Base-by-base conservation (phyloP, 31 red algal species). In the Odonthalia washingtoniensis region DNA sequence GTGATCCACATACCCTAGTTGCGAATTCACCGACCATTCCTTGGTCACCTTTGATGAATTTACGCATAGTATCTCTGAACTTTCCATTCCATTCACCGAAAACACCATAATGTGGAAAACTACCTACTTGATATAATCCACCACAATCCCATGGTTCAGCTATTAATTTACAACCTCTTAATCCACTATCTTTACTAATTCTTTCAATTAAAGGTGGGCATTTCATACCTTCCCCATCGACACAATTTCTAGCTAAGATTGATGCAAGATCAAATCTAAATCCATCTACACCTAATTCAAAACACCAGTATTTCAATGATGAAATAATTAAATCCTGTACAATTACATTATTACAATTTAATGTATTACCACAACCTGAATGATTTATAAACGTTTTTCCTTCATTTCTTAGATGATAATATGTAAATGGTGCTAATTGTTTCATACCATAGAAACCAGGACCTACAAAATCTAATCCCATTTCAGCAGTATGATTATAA, bases 31-130 rank as follows among this genome's bases (percentile, higher is more conserved):
- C 87, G 30, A 81, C 72, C 36, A 82, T 78, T 63, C 84, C 82
- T 17, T 6, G 37, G 39, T 99, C 97, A 46, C 94, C 94, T 53
- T 87, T 82, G 40, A 95, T 78, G 82, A 97, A 99, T 26, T 84
- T 82, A 5, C 97, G 92, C 14, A 95, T 92, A 46, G 77, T 80
- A 69, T 99, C 97, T 21, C 97, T 89, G 88, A 86, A 99, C 61
- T 89, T 90, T 27, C 93, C 97, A 81, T 99, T 99, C 97, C 97
- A 99, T 81, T 99, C 97, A 18, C 89, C 92, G 91, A 91, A 99
- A 28, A 78, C 82, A 4, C 94, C 97, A 87, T 88, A 90, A 73
- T 96, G 97, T 9, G 97, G 97, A 82, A 99, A 99, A 27, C 77
- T 70, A 17, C 97, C 97, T 33, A 99, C 94, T 89, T 90, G 94